phyloP scores from a whole-genome alignment of 768 basidiomycete species.

The Pisolithus orientalis region DNA sequence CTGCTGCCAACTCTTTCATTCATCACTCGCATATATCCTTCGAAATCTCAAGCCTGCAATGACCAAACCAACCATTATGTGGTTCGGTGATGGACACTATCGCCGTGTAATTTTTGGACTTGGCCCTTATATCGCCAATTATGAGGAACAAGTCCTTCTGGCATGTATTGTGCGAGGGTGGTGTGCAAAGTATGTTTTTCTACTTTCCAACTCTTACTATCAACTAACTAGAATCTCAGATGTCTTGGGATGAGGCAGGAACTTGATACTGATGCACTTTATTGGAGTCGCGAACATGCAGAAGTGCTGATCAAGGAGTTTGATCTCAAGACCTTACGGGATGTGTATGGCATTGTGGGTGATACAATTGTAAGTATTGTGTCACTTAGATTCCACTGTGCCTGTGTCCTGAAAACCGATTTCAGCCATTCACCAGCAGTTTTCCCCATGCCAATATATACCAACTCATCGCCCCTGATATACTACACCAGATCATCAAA shows the following conservation, averaged over 20 bases:
- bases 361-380: constrained; percentile 18
- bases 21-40: constrained; percentile 14
- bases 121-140: constrained; percentile 29
- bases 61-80: constrained; percentile 17
- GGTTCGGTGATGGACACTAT: constrained; percentile 27
- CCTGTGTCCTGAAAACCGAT: too few relatives aligned
- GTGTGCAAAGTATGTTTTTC: too few relatives aligned
- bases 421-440: too few relatives aligned
- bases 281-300: not conserved
- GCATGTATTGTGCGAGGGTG: too few relatives aligned
- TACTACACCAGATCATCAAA: too few relatives aligned
- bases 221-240: not conserved
- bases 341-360: constrained; percentile 19
- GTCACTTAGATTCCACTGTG: not conserved
- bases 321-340: constrained; percentile 15
- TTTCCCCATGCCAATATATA: too few relatives aligned
- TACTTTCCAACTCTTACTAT: too few relatives aligned
- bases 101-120: constrained; percentile 24
- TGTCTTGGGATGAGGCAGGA: not conserved
- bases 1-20: constrained; percentile 25
- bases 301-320: not conserved
- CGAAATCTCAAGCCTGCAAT: constrained; percentile 20
- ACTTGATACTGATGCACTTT: not conserved
- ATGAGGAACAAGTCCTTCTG: too few relatives aligned
- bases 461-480: too few relatives aligned